These are phyloP conservation scores for Geotrichum phurueaensis DNA, from an alignment of 1,139 yeast genomes.

Conservation along the genomic window DNA sequence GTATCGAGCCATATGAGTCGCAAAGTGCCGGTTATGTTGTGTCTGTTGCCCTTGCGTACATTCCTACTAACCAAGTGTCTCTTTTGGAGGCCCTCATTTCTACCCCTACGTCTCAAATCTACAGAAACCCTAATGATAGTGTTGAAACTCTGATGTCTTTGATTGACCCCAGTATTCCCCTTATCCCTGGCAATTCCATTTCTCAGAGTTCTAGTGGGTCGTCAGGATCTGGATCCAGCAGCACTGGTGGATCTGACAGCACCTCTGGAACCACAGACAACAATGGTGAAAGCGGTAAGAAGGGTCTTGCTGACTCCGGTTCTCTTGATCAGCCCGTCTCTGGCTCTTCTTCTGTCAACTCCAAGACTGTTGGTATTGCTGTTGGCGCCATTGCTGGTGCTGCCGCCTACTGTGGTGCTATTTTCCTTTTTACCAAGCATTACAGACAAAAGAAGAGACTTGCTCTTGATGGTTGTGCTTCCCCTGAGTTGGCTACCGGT, in stretches of 20 bases:
- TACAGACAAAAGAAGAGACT: slow-evolving; percentile 27
- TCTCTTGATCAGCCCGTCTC: slow-evolving; percentile 33
- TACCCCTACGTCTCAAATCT: slow-evolving; percentile 33
- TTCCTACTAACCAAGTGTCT: slow-evolving; percentile 33
- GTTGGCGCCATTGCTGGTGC: slow-evolving; percentile 39
- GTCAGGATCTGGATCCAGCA: slow-evolving; percentile 8
- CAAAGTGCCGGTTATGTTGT: slow-evolving; percentile 32
- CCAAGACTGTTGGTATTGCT: slow-evolving; percentile 36
- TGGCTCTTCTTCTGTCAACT: slow-evolving; percentile 25
- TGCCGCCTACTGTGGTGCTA: slow-evolving; percentile 33
- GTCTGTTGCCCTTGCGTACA: slow-evolving; percentile 37
- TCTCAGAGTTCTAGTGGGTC: slow-evolving; percentile 9
- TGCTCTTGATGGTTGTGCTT: slow-evolving; percentile 8
- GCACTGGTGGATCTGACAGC: slow-evolving; percentile 3
- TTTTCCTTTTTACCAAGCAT: slow-evolving; percentile 33
- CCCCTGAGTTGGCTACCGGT: slow-evolving; percentile 13
- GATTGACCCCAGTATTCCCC: slow-evolving; percentile 37
- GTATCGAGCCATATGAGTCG: slow-evolving; percentile 36
- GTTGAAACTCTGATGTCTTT: slow-evolving; percentile 35
- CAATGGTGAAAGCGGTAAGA: slow-evolving; percentile 7
- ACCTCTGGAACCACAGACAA: slow-evolving; percentile 18
- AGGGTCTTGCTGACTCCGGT: slow-evolving; percentile 25
- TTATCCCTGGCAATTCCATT: slow-evolving; percentile 24
- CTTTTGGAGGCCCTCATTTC: slow-evolving; percentile 30
- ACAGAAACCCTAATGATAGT: slow-evolving; percentile 32